A percentile compares a stretch with the other conserved stretches of the same genome.
Evolutionary conservation across 1,139 yeast species (phyloP).

Genomic region (Scheffersomyces titani): DNA sequence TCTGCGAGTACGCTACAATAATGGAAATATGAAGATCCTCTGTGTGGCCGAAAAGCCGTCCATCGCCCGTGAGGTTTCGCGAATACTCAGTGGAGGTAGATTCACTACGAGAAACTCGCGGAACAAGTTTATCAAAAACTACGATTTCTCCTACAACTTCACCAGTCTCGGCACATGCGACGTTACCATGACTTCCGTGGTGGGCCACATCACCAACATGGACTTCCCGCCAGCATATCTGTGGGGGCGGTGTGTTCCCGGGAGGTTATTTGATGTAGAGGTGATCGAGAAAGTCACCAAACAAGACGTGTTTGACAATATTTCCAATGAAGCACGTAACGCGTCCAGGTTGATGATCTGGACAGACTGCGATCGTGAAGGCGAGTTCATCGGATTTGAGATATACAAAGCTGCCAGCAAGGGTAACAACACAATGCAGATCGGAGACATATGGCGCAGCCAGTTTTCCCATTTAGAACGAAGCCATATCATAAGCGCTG

Average conservation of each 20-base stretch:
- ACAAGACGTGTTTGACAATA: slow-evolving; percentile 65
- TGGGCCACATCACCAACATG: slow-evolving; percentile 73
- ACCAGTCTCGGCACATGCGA: slow-evolving; percentile 59
- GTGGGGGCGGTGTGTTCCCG: slow-evolving; percentile 75
- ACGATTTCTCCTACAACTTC: slow-evolving; percentile 71
- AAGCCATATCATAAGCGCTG: slow-evolving; percentile 73
- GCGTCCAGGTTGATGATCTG: slow-evolving; percentile 79
- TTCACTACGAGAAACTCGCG: slow-evolving; percentile 48
- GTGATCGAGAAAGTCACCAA: slow-evolving; percentile 43
- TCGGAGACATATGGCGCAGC: slow-evolving; percentile 65
- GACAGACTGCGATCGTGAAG: slow-evolving; percentile 99
- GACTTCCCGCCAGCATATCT: slow-evolving; percentile 66
- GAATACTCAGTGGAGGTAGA: slow-evolving; percentile 73
- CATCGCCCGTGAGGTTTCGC: slow-evolving; percentile 84
- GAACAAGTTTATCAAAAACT: slow-evolving; percentile 74
- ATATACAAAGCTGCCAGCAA: slow-evolving; percentile 66
- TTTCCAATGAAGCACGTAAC: slow-evolving; percentile 60
- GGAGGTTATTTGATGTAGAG: slow-evolving; percentile 68
- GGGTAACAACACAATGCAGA: slow-evolving; percentile 49
- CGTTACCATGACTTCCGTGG: slow-evolving; percentile 89
- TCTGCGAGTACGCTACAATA: neutral
- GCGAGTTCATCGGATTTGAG: slow-evolving; percentile 93
- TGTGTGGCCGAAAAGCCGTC: slow-evolving; percentile 99
- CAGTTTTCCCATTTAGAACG: slow-evolving; percentile 85
- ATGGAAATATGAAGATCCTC: slow-evolving; percentile 59